Percentiles rank a stretch among this genome's conserved stretches.
Evolutionary conservation across 805 yeast genomes (phyloP).

Genomic region (Diddensiella santjacobensis): DNA sequence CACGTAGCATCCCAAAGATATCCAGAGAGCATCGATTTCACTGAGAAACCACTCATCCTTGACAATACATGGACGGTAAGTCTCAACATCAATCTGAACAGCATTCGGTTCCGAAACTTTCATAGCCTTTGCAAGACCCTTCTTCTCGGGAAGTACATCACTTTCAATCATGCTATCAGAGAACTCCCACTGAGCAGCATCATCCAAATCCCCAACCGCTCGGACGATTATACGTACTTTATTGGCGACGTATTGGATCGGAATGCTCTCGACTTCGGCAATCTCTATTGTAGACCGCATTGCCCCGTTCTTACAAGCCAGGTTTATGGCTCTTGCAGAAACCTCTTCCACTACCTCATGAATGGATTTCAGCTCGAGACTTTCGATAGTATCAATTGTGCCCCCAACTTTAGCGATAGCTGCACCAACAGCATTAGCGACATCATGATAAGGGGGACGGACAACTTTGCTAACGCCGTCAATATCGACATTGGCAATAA

Average conservation of each 20-base stretch:
- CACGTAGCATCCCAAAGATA: conserved; percentile 43
- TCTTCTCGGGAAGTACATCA: background rate
- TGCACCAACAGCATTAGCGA: conserved; percentile 51
- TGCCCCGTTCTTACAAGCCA: conserved; percentile 32
- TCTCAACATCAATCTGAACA: background rate
- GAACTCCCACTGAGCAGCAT: background rate
- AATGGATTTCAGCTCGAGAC: conserved; percentile 15
- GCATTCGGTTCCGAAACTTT: background rate
- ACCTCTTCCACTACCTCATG: conserved; percentile 24
- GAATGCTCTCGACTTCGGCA: conserved; percentile 32
- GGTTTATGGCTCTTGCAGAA: conserved; percentile 21
- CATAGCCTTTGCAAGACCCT: background rate
- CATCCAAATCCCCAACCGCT: conserved; percentile 43
- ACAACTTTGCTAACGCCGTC: conserved; percentile 43
- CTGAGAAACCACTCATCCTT: conserved; percentile 36
- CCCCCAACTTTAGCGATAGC: conserved; percentile 44
- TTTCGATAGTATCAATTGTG: conserved; percentile 25
- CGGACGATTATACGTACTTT: conserved; percentile 21
- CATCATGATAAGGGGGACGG: conserved; percentile 40
- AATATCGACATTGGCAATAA: conserved; percentile 35
- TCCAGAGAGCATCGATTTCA: conserved; percentile 39
- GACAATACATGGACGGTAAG: conserved; percentile 14
- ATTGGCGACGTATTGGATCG: conserved; percentile 33
- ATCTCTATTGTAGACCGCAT: conserved; percentile 24
- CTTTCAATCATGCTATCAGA: background rate